phyloP scores from a whole-genome alignment of 495 filamentous ascomycete species.

The Evernia prunastri region DNA sequence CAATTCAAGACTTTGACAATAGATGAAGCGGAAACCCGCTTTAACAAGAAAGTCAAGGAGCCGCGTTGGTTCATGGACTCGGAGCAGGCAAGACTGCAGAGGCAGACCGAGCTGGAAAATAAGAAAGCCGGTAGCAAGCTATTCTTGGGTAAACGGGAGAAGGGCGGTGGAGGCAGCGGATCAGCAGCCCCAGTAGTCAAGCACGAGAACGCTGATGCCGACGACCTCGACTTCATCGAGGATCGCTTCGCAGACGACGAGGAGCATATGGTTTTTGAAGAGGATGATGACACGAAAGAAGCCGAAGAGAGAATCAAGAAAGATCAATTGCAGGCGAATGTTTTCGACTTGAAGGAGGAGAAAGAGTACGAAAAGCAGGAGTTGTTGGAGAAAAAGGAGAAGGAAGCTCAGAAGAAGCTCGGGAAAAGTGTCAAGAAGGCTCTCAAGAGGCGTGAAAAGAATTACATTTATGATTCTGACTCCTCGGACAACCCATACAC shows the following conservation, averaged over 20 bases:
- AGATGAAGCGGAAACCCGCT: slow-evolving; percentile 77
- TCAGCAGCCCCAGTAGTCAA: slow-evolving; percentile 35
- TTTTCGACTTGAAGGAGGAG: slow-evolving; percentile 80
- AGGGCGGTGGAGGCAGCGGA: slow-evolving; percentile 21
- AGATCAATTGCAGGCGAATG: slow-evolving; percentile 79
- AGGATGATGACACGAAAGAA: slow-evolving; percentile 84
- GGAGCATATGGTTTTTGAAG: slow-evolving; percentile 73
- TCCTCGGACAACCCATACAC: slow-evolving; percentile 72
- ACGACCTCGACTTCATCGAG: slow-evolving; percentile 57
- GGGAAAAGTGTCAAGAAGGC: slow-evolving; percentile 74
- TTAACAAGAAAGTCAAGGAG: slow-evolving; percentile 65
- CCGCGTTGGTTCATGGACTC: slow-evolving; percentile 74
- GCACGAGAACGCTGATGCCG: slow-evolving; percentile 51
- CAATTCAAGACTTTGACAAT: slow-evolving; percentile 73
- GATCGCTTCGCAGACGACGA: slow-evolving; percentile 83
- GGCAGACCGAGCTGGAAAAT: slow-evolving; percentile 44
- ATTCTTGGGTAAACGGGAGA: slow-evolving; percentile 33
- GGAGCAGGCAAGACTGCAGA: slow-evolving; percentile 43
- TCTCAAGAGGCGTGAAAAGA: slow-evolving; percentile 75
- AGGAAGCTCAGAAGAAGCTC: slow-evolving; percentile 56
- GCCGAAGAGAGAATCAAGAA: slow-evolving; percentile 77
- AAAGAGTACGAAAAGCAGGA: slow-evolving; percentile 80
- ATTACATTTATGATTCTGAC: slow-evolving; percentile 73
- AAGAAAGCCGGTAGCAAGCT: slow-evolving; percentile 23
- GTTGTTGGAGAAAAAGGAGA: slow-evolving; percentile 58